A percentile compares a stretch with the other conserved stretches of the same genome.
Conservation (phyloP, 257 asterid genomes). For the Henckelia pumila region DNA sequence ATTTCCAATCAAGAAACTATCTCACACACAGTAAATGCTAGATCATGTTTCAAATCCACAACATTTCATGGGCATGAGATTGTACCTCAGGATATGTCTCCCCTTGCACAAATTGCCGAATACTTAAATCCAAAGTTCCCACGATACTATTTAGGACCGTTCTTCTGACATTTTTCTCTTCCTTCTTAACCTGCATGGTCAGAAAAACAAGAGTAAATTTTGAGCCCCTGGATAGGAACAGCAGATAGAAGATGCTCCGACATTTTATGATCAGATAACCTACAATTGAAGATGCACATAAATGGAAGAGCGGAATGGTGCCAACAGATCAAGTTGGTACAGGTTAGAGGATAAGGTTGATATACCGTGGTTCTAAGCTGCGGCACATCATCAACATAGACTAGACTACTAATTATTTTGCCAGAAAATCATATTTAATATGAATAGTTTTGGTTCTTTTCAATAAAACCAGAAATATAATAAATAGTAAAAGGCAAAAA, state of each 20-base stretch:
- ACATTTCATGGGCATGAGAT: slow-evolving; percentile 22
- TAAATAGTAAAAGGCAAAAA: not conserved
- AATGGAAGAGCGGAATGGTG: not conserved
- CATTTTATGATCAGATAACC: slow-evolving; percentile 3
- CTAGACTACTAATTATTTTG: not conserved
- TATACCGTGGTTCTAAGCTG: not conserved
- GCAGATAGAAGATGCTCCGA: slow-evolving; percentile 15
- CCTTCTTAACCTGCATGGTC: slow-evolving; percentile 67
- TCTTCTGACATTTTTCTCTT: slow-evolving; percentile 78
- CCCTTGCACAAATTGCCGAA: slow-evolving; percentile 74
- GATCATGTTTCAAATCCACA: slow-evolving; percentile 10
- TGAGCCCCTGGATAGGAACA: slow-evolving; percentile 14
- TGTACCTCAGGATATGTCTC: slow-evolving; percentile 87
- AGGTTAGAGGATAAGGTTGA: slow-evolving; percentile 16
- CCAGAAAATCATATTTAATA: not conserved
- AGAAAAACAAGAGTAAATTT: slow-evolving; percentile 2
- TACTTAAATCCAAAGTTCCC: slow-evolving; percentile 83
- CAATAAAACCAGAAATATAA: not conserved
- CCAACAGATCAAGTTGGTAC: not conserved
- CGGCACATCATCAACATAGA: slow-evolving; percentile 7
- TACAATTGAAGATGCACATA: slow-evolving; percentile 15
- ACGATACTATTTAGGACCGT: slow-evolving; percentile 82
- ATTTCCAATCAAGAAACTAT: slow-evolving; percentile 20
- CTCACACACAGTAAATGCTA: not conserved
- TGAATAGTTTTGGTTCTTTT: not conserved